These are phyloP conservation scores for Trichoderma koningii DNA, from an alignment of 2,329 filamentous ascomycete species.

Conservation along the genomic window DNA sequence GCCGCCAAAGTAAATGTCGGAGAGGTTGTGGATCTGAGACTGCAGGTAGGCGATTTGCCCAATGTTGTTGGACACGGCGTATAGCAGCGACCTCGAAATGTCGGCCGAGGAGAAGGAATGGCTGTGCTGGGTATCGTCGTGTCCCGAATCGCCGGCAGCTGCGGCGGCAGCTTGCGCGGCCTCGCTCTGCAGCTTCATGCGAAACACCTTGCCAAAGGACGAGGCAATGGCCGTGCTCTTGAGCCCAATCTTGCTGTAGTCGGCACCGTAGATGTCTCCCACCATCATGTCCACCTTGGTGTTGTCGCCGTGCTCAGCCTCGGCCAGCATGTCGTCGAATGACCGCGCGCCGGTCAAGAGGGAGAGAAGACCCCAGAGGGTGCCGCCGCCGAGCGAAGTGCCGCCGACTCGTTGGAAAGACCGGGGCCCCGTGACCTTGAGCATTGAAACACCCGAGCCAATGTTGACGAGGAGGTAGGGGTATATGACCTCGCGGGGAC, in stretches of 20 bases:
- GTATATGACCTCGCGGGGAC: slow-evolving; percentile 78
- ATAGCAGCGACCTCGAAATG: slow-evolving; percentile 86
- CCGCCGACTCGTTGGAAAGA: slow-evolving; percentile 90
- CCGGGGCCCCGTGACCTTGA: slow-evolving; percentile 90
- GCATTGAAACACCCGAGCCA: slow-evolving; percentile 92
- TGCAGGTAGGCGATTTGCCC: slow-evolving; percentile 98
- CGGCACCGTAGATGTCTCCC: slow-evolving; percentile 94
- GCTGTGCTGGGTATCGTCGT: slow-evolving; percentile 37
- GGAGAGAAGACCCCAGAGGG: slow-evolving; percentile 91
- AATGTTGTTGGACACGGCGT: slow-evolving; percentile 97
- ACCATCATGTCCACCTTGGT: slow-evolving; percentile 93
- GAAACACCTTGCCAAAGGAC: slow-evolving; percentile 95
- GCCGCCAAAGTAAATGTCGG: slow-evolving; percentile 95
- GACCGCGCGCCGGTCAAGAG: slow-evolving; percentile 88
- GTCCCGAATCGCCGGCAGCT: slow-evolving; percentile 62
- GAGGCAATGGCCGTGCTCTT: slow-evolving; percentile 95
- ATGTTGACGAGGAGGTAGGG: slow-evolving; percentile 98
- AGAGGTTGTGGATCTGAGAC: slow-evolving; percentile 87
- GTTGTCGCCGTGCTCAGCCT: slow-evolving; percentile 91
- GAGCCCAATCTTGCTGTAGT: slow-evolving; percentile 93
- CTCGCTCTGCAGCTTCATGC: slow-evolving; percentile 85
- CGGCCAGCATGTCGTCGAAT: slow-evolving; percentile 97
- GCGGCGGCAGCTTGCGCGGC: slow-evolving; percentile 75
- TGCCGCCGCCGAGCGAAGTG: slow-evolving; percentile 93
- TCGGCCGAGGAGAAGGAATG: slow-evolving; percentile 72